Conservation (phyloP, 805 yeast genomes). For the Dipodascopsis uninucleata region DNA sequence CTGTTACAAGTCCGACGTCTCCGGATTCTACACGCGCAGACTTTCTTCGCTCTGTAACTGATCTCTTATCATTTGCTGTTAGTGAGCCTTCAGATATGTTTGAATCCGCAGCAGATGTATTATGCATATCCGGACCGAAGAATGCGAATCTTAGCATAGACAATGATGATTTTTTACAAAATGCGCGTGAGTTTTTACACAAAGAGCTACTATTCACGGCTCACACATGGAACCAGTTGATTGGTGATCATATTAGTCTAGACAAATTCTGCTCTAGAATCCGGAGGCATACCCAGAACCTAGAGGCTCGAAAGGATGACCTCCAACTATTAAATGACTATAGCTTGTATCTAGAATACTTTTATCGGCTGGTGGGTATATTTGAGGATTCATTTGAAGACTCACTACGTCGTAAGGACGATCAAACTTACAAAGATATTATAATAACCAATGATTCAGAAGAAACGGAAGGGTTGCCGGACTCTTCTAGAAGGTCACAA, state of each 20-base stretch:
- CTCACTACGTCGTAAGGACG: not conserved
- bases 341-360: not conserved
- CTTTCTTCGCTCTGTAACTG: slow-evolving; percentile 3
- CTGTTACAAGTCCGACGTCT: not conserved
- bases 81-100: slow-evolving; percentile 1
- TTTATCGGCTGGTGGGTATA: not conserved
- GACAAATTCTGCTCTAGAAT: slow-evolving; percentile 2
- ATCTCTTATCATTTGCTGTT: slow-evolving; percentile 1
- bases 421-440: not conserved
- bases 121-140: slow-evolving; percentile 15
- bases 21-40: not conserved
- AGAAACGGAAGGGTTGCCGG: not conserved
- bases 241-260: not conserved
- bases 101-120: slow-evolving; percentile 14
- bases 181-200: slow-evolving; percentile 5
- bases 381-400: not conserved
- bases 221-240: slow-evolving; percentile 7
- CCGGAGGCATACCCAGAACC: not conserved
- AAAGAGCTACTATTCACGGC: slow-evolving; percentile 6
- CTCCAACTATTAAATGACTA: slow-evolving; percentile 3
- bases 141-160: slow-evolving; percentile 2
- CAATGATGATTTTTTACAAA: slow-evolving; percentile 1
- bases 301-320: not conserved
- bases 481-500: slow-evolving; percentile 1
- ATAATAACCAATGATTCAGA: slow-evolving; percentile 22